Evolutionary conservation across 495 filamentous ascomycete genomes (phyloP).

Genomic region (Oleoguttula mirabilis): DNA sequence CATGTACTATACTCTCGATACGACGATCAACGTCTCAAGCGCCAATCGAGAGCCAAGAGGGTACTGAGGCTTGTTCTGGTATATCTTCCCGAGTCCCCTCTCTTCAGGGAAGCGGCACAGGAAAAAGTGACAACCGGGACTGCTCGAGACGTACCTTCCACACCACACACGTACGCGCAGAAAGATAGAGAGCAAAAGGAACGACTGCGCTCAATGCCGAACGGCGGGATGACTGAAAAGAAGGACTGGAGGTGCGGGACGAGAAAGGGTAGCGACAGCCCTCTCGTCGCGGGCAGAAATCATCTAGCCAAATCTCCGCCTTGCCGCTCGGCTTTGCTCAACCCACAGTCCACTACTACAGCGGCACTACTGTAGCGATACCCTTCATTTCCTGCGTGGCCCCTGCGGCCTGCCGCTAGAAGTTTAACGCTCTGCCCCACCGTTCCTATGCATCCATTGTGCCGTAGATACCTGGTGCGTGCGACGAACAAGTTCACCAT

Average conservation of each 20-base stretch:
- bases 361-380: too few species aligned
- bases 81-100: too few species aligned
- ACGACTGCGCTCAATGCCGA: neutral
- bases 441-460: neutral
- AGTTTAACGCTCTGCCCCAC: neutral
- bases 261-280: neutral
- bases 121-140: neutral
- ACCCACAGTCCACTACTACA: neutral
- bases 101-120: neutral
- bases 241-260: neutral
- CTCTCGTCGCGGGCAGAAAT: neutral
- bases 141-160: neutral
- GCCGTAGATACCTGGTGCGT: neutral
- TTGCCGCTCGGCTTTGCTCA: neutral
- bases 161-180: neutral
- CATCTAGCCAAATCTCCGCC: neutral
- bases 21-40: neutral
- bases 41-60: neutral
- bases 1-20: neutral
- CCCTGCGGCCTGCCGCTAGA: neutral
- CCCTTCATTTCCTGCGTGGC: neutral
- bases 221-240: neutral
- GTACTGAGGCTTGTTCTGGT: neutral
- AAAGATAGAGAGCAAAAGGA: constrained; percentile 2
- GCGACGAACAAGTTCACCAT: neutral